Evolutionary conservation across 2,329 filamentous ascomycete species (phyloP), one percentile per base, ranked within the genome.

Genomic region (Sporothrix globosa): DNA sequence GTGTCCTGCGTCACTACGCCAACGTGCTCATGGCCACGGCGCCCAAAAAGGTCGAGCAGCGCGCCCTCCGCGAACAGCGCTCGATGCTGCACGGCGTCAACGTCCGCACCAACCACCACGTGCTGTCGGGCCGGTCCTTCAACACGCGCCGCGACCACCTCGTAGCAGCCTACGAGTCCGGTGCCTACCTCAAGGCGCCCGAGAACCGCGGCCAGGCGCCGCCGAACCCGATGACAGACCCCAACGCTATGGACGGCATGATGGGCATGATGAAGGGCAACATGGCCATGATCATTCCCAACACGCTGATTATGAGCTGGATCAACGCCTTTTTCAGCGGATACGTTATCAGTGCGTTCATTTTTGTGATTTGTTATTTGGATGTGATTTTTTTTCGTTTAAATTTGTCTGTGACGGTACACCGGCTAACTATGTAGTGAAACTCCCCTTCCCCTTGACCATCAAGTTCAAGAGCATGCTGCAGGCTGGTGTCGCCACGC

Each of bases 211-310:
- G 94, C 68, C 92, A 97, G 82, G 91, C 93, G 3, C 91, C 93
- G 24, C 89, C 92, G 50, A 99, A 98, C 81, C 96, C 96, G 4
- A 93, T 99, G 88, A 92, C 91, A 13, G 96, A 99, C 80, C 96
- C 96, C 27, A 91, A 91, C 63, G 93, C 92, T 71, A 99, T 99
- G 96, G 96, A 99, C 79, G 95, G 94, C 75, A 99, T 99, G 96
- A 99, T 99, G 96, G 95, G 96, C 75, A 97, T 97, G 93, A 97
- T 99, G 92, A 99, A 99, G 87, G 94, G 94, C 71, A 97, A 99
- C 79, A 97, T 99, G 92, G 95, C 96, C 74, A 99, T 98, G 96
- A 98, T 99, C 84, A 93, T 99, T 71, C 96, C 96, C 65, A 97
- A 99, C 81, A 98, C 94, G 6, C 82, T 99, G 79, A 99, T 99